Evolutionary conservation across 2,329 filamentous ascomycete genomes (phyloP), one percentile per base, ranked within the genome.

Genomic region (Stagonosporopsis chrysanthemi): DNA sequence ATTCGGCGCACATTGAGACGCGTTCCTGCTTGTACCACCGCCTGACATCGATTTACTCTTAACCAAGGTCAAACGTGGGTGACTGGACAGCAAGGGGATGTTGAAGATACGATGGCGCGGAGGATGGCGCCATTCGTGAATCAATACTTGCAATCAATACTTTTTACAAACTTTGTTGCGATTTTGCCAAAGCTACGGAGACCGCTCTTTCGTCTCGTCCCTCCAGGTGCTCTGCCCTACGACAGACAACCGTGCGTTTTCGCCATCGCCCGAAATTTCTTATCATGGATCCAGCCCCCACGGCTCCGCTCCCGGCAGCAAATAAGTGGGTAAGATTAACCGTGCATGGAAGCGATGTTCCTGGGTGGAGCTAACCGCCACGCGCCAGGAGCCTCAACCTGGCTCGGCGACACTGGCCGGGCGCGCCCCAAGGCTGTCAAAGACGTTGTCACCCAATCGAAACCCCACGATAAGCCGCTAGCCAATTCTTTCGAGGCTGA

Each of bases 271-370:
- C 48, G 39, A 57, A 57, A 57, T 29, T 26, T 57, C 54, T 57
- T 57, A 57, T 57, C 54, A 49, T 31, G 54, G 54, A 44, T 52
- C 48, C 36, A 57, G 54, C 54, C 54, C 54, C 54, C 54, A 57
- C 54, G 54, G 48, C 44, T 57, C 54, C 54, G 43, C 54, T 57
- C 28, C 48, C 54, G 54, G 43, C 48, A 52, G 48, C 48, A 48
- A 33, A 38, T 44, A 58, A 53, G 55, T 54, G 56, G 56, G 46
- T 29, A 59, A 24, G 56, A 55, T 54, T 53, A 53, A 52, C 56
- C 51, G 26, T 55, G 56, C 56, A 59, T 59, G 51, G 56, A 55
- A 59, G 56, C 50, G 56, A 59, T 59, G 45, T 59, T 31, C 51
- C 23, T 51, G 38, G 22, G 56, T 51, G 56, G 56, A 55, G 50